Percentiles rank a stretch among this genome's conserved stretches.
These are phyloP conservation scores for Coniochaeta sp. DNA, from an alignment of 2,329 filamentous ascomycete genomes.

Conservation along the genomic window DNA sequence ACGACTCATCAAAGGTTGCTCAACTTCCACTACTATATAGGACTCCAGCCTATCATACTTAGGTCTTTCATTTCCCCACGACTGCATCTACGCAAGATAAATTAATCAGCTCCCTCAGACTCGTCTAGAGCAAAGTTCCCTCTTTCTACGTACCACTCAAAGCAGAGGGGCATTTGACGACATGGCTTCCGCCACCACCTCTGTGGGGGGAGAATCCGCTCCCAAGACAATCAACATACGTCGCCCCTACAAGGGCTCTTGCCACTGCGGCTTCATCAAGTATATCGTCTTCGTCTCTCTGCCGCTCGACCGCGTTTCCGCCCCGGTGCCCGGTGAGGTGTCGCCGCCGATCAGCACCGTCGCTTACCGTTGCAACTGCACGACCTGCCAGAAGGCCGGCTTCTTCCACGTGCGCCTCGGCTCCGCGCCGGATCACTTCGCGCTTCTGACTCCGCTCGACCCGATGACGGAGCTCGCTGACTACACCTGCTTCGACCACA, in stretches of 20 bases:
- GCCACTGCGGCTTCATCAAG: slow-evolving; percentile 35
- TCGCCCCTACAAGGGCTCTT: slow-evolving; percentile 29
- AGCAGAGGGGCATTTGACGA: too few species aligned
- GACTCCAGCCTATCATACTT: too few species aligned
- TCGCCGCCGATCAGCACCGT: not conserved
- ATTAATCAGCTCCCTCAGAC: too few species aligned
- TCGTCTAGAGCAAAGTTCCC: too few species aligned
- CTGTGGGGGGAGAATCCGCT: too few species aligned
- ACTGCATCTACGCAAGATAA: too few species aligned
- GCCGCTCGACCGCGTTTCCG: slow-evolving; percentile 19
- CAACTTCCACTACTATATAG: too few species aligned
- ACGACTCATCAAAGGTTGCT: too few species aligned
- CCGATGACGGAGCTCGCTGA: slow-evolving; percentile 28
- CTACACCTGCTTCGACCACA: slow-evolving; percentile 22
- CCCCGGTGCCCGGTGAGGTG: slow-evolving; percentile 11
- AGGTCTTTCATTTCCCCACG: too few species aligned
- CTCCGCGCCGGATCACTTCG: slow-evolving; percentile 31
- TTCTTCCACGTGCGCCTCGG: slow-evolving; percentile 32
- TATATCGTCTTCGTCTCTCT: slow-evolving; percentile 36
- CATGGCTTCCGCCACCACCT: too few species aligned
- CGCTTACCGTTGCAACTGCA: slow-evolving; percentile 31
- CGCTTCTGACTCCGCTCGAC: slow-evolving; percentile 33
- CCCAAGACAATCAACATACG: too few species aligned
- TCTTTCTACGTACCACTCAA: too few species aligned
- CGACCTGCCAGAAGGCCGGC: slow-evolving; percentile 35